Evolutionary conservation across 2,329 filamentous ascomycete species (phyloP).

Genomic region (Sporothrix sp.): DNA sequence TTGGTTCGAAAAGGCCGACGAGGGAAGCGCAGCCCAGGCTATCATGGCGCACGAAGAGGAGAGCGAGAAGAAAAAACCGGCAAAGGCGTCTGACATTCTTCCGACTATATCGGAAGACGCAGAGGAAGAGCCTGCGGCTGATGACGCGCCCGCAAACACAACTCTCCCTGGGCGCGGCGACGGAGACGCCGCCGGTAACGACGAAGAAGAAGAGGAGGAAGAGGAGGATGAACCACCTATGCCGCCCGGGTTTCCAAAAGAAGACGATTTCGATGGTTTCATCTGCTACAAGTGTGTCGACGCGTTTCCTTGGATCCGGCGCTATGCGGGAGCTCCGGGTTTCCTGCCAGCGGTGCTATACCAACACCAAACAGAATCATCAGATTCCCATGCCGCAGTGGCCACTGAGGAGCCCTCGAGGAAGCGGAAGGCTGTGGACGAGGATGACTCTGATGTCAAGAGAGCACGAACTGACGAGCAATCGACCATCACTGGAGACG

Average conservation of each 20-base stretch:
- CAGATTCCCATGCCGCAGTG: too few relatives aligned
- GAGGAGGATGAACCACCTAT: constrained; percentile 46
- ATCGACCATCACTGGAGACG: background rate
- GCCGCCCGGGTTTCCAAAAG: constrained; percentile 76
- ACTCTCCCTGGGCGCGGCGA: too few relatives aligned
- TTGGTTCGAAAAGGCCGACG: constrained; percentile 49
- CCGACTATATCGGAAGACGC: constrained; percentile 14
- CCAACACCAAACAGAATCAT: constrained; percentile 21
- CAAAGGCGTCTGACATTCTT: background rate
- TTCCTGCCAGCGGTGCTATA: constrained; percentile 67
- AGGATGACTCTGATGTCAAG: constrained; percentile 36
- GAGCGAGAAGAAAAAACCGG: background rate
- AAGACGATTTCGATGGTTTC: constrained; percentile 82
- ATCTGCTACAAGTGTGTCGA: constrained; percentile 92
- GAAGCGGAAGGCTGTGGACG: constrained; percentile 59
- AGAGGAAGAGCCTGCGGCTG: constrained; percentile 22
- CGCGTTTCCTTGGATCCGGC: constrained; percentile 82
- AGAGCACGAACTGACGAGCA: constrained; percentile 28
- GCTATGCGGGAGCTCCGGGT: constrained; percentile 68
- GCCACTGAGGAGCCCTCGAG: constrained; percentile 29
- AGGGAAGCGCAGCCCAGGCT: background rate
- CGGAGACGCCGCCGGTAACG: constrained; percentile 24
- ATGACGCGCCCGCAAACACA: too few relatives aligned
- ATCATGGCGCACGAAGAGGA: background rate
- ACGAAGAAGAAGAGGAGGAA: constrained; percentile 19